phyloP scores from a whole-genome alignment of 2,329 filamentous ascomycete species.

The Zymoseptoria ardabiliae region DNA sequence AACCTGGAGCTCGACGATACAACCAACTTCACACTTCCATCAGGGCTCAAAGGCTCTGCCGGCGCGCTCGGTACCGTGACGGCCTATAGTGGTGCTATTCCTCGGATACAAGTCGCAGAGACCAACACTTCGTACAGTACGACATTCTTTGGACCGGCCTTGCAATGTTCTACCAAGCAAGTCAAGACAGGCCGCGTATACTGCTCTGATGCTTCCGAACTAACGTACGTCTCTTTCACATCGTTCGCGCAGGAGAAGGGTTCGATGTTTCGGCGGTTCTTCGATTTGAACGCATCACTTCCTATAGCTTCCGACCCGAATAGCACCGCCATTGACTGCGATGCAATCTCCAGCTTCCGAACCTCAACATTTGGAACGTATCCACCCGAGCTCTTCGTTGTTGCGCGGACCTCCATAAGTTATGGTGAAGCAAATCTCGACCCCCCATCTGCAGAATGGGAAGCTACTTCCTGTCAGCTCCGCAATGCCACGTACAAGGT shows the following conservation, averaged over 20 bases:
- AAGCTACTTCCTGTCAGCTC: constrained; percentile 2
- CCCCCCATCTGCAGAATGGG: background rate
- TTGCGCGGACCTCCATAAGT: background rate
- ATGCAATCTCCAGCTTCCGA: constrained; percentile 1
- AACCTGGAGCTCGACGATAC: background rate
- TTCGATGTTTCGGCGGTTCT: background rate
- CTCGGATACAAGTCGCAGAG: background rate
- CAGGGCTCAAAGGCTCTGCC: background rate
- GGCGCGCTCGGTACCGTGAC: background rate
- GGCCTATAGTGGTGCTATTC: constrained; percentile 2
- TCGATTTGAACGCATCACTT: constrained; percentile 1
- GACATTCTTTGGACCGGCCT: constrained; percentile 1
- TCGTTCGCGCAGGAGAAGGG: constrained; percentile 1
- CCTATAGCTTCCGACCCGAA: background rate
- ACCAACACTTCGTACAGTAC: constrained; percentile 3
- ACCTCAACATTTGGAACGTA: constrained; percentile 1
- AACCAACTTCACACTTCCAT: background rate
- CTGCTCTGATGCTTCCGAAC: background rate
- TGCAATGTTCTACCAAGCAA: constrained; percentile 4
- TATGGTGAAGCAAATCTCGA: background rate
- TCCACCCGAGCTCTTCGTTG: background rate
- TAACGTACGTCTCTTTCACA: constrained; percentile 1
- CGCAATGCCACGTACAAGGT: constrained; percentile 3
- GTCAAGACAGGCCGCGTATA: background rate
- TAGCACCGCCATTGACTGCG: background rate